Conservation (phyloP, 176 grass and related monocot genomes). For the Alopecurus myosuroides region DNA sequence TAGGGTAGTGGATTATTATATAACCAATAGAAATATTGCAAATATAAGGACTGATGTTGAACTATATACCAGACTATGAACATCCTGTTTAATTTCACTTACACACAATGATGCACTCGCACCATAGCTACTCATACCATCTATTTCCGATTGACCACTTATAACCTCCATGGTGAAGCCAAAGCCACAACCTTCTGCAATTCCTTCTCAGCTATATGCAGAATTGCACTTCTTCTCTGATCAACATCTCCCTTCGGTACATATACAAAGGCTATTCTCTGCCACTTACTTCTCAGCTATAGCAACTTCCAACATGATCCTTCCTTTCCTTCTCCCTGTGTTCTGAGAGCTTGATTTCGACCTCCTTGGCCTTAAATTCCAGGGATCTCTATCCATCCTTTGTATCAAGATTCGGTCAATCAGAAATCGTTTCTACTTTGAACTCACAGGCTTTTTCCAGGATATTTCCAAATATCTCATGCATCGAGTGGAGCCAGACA, state of each 20-base stretch:
- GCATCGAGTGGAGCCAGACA: too few species aligned
- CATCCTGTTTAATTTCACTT: slow-evolving; percentile 35
- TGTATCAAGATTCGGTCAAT: neutral
- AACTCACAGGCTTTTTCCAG: neutral
- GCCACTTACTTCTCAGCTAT: slow-evolving; percentile 56
- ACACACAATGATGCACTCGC: slow-evolving; percentile 8
- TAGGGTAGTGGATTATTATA: too few species aligned
- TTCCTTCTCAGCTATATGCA: slow-evolving; percentile 65
- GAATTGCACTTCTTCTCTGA: slow-evolving; percentile 44
- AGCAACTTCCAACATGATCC: too few species aligned
- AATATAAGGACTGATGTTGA: too few species aligned
- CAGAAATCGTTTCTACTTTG: neutral
- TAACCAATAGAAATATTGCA: too few species aligned
- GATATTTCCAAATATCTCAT: too few species aligned
- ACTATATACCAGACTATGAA: too few species aligned
- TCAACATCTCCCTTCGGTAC: slow-evolving; percentile 15
- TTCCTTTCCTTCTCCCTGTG: slow-evolving; percentile 35
- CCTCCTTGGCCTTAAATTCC: slow-evolving; percentile 19
- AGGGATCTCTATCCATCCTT: slow-evolving; percentile 17
- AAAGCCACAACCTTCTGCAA: slow-evolving; percentile 65
- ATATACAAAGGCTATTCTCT: slow-evolving; percentile 30
- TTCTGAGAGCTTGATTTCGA: slow-evolving; percentile 27
- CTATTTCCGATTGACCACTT: slow-evolving; percentile 26
- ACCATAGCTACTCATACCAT: slow-evolving; percentile 15
- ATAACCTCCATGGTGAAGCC: slow-evolving; percentile 66